phyloP scores from a whole-genome alignment of 768 basidiomycete genomes.

The Piloderma croceum region DNA sequence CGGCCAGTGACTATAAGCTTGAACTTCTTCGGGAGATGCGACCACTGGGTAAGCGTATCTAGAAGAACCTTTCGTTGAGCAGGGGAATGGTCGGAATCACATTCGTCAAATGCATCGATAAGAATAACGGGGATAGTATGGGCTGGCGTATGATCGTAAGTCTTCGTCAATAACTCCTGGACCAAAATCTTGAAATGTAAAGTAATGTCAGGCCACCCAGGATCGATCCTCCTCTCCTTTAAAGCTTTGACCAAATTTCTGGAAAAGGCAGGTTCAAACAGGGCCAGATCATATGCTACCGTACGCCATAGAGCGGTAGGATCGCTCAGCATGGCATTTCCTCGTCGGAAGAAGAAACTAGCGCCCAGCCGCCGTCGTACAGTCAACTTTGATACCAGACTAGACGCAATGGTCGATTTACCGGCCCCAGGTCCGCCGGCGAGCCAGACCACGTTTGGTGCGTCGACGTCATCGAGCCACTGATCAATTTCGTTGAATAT shows the following conservation, averaged over 20 bases:
- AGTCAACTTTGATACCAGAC: too few species aligned
- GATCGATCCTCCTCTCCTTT: slow-evolving; percentile 14
- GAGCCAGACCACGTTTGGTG: too few species aligned
- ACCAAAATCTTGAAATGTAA: slow-evolving; percentile 15
- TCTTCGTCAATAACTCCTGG: slow-evolving; percentile 12
- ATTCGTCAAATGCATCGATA: slow-evolving; percentile 29
- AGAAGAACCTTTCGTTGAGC: slow-evolving; percentile 15
- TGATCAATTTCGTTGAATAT: too few species aligned
- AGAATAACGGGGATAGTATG: slow-evolving; percentile 22
- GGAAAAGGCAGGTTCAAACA: neutral
- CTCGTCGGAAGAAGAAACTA: too few species aligned
- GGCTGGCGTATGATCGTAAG: slow-evolving; percentile 2
- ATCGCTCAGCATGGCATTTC: too few species aligned
- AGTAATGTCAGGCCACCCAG: slow-evolving; percentile 10
- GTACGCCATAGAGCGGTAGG: neutral
- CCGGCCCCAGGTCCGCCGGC: too few species aligned
- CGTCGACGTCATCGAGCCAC: too few species aligned
- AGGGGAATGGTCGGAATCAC: slow-evolving; percentile 16
- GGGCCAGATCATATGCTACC: slow-evolving; percentile 4
- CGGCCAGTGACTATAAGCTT: slow-evolving; percentile 26
- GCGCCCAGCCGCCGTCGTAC: too few species aligned
- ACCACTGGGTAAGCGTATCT: slow-evolving; percentile 17
- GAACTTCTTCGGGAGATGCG: slow-evolving; percentile 13
- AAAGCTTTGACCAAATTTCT: slow-evolving; percentile 8
- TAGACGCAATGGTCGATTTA: too few species aligned